Evolutionary conservation across 2,329 filamentous ascomycete species (phyloP), one percentile per base, ranked within the genome.

Genomic region (Penicillium hordei): DNA sequence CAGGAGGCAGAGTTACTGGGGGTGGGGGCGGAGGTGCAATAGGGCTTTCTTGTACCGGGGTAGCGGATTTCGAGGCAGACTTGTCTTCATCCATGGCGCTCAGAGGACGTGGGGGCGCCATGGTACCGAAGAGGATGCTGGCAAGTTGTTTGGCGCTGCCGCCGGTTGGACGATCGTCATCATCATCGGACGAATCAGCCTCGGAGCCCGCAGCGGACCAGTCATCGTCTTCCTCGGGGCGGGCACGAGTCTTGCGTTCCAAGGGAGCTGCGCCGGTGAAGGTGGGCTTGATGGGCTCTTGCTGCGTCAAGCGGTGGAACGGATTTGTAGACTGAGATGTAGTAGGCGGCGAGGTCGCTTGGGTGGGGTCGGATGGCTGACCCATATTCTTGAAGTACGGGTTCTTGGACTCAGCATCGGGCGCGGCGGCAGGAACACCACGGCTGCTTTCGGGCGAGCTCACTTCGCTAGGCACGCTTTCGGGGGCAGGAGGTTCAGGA

Each of bases 111-210:
- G 94, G 93, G 39, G 94, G 93, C 10, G 86, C 93, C 93, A 99
- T 97, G 51, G 93, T 96, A 58, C 94, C 93, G 72, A 99, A 99
- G 21, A 99, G 83, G 60, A 97, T 94, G 7, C 91, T 96, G 17
- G 94, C 94, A 38, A 99, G 85, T 67, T 96, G 91, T 60, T 95
- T 94, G 48, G 94, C 94, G 65, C 86, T 91, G 58, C 89, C 87
- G 54, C 91, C 91, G 50, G 89, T 89, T 19, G 90, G 88, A 10
- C 88, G 85, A 55, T 93, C 90, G 55, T 93, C 89, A 36, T 85
- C 84, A n/a, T 87, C 84, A 46, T 86, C 85, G 5, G 84, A 86
- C 0, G 86, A 87, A 52, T 91, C 89, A 54, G 89, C 86, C 59
- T 89, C 88, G 15, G 91, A 93, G 60, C 91, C 92, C 27, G 86